Base-by-base conservation (phyloP, 768 basidiomycete genomes). In the Antrodiella citrinella region DNA sequence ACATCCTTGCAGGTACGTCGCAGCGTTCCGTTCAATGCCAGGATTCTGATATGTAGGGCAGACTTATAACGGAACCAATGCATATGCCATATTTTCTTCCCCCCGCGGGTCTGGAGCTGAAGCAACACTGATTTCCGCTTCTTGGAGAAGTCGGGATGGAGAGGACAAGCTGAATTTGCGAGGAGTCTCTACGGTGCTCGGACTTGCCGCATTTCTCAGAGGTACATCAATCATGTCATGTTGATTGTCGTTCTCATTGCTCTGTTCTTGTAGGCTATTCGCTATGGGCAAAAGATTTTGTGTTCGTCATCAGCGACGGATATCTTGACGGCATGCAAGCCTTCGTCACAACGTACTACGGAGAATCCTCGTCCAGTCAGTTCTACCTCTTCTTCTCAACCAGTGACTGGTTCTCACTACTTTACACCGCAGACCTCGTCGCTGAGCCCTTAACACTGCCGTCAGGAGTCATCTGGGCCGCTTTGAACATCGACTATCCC, bases 401-500 rank as follows among this genome's bases (percentile, higher is more conserved):
- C 54, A 20, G 57, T 30, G 2, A 25, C 12, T 4, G 10, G 44
- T 1, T 35, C 7, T 35, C 30, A 35, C 21, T 23, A 42, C 26
- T 42, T 15, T 50, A 49, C 24, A 20, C 52, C 39, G 30, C 4
- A 93, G 91, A 85, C 60, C 70, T 92, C 15, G 57, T 70, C n/a
- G 76, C 78, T 1, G 81, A 87, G 26, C 69, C 73, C 7, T 71
- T 96, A 30, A 66, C 71, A 26, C 61, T 89, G 20, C 65, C 80
- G 1, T 90, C 91, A 2, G 94, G 93, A 2, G 86, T 93, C 4
- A 87, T 99, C 40, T 99, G 96, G 96, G 91, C 89, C 1, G 92
- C 92, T 10, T 68, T 99, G 43, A 88, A 87, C 57, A 80, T 99
- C 40, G 96, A 98, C 64, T 98, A 97, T 65, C 91, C 93, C 0